A percentile compares a stretch with the other conserved stretches of the same genome.
Evolutionary conservation across 129 eudicot species (phyloP).

Genomic region (Centrapalus pauciflorus): DNA sequence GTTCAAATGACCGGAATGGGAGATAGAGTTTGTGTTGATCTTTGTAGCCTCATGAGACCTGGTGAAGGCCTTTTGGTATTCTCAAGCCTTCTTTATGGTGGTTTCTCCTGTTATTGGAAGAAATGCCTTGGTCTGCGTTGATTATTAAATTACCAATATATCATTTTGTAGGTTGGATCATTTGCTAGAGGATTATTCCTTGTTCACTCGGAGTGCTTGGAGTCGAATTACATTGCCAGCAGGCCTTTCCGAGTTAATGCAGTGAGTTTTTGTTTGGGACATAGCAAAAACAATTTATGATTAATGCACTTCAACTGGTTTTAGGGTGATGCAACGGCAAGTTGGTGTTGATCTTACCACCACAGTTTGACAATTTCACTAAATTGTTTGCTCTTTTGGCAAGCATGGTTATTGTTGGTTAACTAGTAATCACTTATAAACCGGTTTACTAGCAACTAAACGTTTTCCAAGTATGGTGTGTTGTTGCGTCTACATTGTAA

Average conservation of each 20-base stretch:
- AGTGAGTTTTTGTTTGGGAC: conserved; percentile 41
- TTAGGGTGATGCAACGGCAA: too few species aligned
- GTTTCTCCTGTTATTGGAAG: neutral
- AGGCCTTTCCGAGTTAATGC: conserved; percentile 98
- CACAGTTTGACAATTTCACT: neutral
- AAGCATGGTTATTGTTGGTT: neutral
- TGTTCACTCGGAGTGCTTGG: conserved; percentile 95
- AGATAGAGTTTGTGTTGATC: conserved; percentile 96
- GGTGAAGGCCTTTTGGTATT: conserved; percentile 98
- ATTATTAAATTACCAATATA: conserved; percentile 1
- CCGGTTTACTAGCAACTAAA: too few species aligned
- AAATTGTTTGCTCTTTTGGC: neutral
- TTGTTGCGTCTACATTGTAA: neutral
- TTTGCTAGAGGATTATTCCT: conserved; percentile 96
- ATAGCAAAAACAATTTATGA: too few species aligned
- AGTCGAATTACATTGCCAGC: conserved; percentile 88
- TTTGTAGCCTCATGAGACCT: conserved; percentile 86
- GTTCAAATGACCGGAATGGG: conserved; percentile 90
- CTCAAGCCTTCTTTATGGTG: neutral
- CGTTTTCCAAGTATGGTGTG: neutral
- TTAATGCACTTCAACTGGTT: neutral
- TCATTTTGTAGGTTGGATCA: conserved; percentile 69
- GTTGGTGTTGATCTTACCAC: neutral
- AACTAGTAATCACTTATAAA: neutral
- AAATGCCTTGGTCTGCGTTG: too few species aligned